Conservation (phyloP, 805 yeast species). For the Lipomyces spencermartinsiae region DNA sequence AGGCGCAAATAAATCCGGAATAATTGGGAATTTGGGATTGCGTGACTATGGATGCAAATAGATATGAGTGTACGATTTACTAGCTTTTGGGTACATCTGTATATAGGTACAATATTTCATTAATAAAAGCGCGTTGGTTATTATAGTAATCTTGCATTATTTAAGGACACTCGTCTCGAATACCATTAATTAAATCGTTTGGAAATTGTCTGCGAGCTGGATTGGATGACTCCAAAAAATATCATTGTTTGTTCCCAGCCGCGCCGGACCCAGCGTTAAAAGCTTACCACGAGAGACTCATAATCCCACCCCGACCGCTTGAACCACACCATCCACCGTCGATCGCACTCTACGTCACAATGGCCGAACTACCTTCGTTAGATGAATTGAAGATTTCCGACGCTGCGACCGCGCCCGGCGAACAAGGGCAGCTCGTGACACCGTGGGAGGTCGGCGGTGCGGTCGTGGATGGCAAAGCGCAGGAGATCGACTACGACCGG, state of each 20-base stretch:
- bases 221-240: neutral
- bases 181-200: too few species aligned
- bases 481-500: slow-evolving; percentile 90
- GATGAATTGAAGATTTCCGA: slow-evolving; percentile 18
- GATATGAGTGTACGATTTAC: neutral
- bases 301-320: neutral
- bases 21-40: neutral
- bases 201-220: neutral
- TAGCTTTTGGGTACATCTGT: neutral
- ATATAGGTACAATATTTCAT: neutral
- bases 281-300: neutral
- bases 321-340: neutral
- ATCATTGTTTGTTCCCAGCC: too few species aligned
- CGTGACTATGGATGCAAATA: neutral
- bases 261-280: neutral
- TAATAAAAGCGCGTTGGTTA: neutral
- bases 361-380: slow-evolving; percentile 25
- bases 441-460: slow-evolving; percentile 99
- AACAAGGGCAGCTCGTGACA: slow-evolving; percentile 64
- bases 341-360: slow-evolving; percentile 6
- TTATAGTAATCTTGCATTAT: neutral
- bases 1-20: neutral
- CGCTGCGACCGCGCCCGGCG: slow-evolving; percentile 4
- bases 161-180: neutral
- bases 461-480: slow-evolving; percentile 90